Percentiles rank a stretch among this genome's conserved stretches.
Conservation (phyloP, 2,329 filamentous ascomycete genomes). For the Aureobasidium sp. region DNA sequence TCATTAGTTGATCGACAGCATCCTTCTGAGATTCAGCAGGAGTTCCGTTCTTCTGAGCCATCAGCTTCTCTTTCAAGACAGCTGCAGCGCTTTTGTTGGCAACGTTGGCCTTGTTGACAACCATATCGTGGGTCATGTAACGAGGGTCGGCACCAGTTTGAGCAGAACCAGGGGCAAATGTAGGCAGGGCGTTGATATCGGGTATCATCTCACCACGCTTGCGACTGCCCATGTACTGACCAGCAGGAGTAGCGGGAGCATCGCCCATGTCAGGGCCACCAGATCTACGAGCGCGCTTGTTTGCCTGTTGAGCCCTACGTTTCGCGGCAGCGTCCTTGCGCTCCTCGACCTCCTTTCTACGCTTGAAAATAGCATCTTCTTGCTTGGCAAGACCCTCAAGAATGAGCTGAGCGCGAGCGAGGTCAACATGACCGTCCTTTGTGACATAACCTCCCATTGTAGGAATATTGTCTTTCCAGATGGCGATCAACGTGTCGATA, state of each 20-base stretch:
- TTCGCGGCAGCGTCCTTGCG: constrained; percentile 72
- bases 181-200: constrained; percentile 39
- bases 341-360: constrained; percentile 78
- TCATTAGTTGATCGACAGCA: constrained; percentile 15
- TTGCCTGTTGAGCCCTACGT: constrained; percentile 54
- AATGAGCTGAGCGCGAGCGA: constrained; percentile 79
- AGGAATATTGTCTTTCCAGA: constrained; percentile 90
- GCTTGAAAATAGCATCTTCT: constrained; percentile 86
- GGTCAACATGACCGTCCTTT: constrained; percentile 85
- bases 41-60: constrained; percentile 35
- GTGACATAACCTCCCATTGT: constrained; percentile 93
- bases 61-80: constrained; percentile 71
- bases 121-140: constrained; percentile 74
- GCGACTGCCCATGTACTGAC: constrained; percentile 14
- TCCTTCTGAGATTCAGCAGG: constrained; percentile 20
- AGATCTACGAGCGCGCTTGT: constrained; percentile 19
- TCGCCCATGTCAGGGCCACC: constrained; percentile 22
- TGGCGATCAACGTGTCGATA: constrained; percentile 91
- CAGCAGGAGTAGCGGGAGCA: constrained; percentile 22
- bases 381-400: constrained; percentile 81
- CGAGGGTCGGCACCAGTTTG: constrained; percentile 43
- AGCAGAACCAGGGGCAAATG: constrained; percentile 47
- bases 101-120: constrained; percentile 65
- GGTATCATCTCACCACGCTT: constrained; percentile 24
- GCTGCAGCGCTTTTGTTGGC: constrained; percentile 95